These are phyloP conservation scores for Cytospora mali DNA, from an alignment of 2,329 filamentous ascomycete genomes.

Conservation along the genomic window DNA sequence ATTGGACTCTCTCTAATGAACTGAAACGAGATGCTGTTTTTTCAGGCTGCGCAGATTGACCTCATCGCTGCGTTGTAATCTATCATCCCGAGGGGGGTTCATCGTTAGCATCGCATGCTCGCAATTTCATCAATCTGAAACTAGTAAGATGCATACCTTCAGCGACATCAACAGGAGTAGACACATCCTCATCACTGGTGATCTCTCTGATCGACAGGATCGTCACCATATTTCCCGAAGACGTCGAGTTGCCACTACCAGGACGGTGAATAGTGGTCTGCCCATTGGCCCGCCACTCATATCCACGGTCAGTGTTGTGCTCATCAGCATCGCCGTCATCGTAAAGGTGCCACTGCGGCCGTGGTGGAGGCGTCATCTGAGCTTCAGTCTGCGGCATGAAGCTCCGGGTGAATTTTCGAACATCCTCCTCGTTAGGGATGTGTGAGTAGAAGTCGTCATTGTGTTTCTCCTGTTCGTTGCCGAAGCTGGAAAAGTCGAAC, in stretches of 20 bases:
- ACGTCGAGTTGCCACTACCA: background rate
- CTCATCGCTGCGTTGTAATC: slow-evolving; percentile 10
- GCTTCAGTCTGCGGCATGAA: background rate
- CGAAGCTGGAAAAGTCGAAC: slow-evolving; percentile 22
- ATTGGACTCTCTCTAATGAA: background rate
- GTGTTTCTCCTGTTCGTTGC: background rate
- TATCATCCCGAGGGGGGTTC: background rate
- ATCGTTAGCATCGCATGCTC: background rate
- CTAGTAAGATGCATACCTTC: slow-evolving; percentile 8
- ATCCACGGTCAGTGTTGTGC: background rate
- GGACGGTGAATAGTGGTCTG: slow-evolving; percentile 24
- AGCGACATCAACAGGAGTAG: background rate
- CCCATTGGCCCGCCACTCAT: slow-evolving; percentile 15
- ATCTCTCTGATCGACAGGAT: slow-evolving; percentile 28
- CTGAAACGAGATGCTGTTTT: no score
- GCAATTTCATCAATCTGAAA: background rate
- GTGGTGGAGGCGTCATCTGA: background rate
- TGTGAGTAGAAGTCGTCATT: slow-evolving; percentile 7
- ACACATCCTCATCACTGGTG: slow-evolving; percentile 15
- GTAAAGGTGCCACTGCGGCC: slow-evolving; percentile 21
- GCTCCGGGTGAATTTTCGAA: slow-evolving; percentile 1
- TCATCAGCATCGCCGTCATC: slow-evolving; percentile 21
- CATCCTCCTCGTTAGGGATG: slow-evolving; percentile 10
- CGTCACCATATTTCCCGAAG: slow-evolving; percentile 11
- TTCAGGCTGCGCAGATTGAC: slow-evolving; percentile 16